These are phyloP conservation scores for Suaeda aralocaspica DNA, from an alignment of 148 eudicot species.

Conservation along the genomic window DNA sequence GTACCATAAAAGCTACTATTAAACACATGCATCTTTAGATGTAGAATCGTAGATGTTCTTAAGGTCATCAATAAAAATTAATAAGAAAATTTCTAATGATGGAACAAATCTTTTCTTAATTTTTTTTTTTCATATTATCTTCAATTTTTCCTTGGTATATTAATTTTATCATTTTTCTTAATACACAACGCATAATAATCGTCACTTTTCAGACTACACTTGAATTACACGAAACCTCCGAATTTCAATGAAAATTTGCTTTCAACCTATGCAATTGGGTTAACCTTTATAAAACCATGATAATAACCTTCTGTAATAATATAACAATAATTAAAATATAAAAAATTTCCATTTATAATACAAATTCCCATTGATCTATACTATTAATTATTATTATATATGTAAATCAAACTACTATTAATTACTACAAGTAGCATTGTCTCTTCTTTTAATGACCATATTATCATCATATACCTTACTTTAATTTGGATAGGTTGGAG, in stretches of 20 bases:
- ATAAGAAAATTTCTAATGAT: no score
- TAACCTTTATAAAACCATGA: neutral
- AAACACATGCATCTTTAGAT: no score
- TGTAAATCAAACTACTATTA: constrained; percentile 16
- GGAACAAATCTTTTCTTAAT: no score
- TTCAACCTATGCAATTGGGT: neutral
- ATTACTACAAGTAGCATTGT: no score
- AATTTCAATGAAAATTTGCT: neutral
- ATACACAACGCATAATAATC: neutral
- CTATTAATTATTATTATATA: constrained; percentile 12
- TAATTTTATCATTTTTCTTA: no score
- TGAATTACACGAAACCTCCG: constrained; percentile 4
- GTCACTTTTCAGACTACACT: neutral
- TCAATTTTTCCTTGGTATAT: neutral
- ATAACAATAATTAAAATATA: neutral
- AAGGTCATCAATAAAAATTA: no score
- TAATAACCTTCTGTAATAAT: neutral
- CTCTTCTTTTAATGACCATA: no score
- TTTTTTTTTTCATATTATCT: no score
- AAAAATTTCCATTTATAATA: neutral
- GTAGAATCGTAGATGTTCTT: no score
- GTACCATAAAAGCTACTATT: no score
- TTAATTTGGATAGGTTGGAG: no score
- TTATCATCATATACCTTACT: no score
- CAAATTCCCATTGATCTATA: neutral